Percentiles rank a stretch among this genome's conserved stretches.
These are phyloP conservation scores for Leucogyrophana mollusca DNA, from an alignment of 768 basidiomycete species.

Conservation along the genomic window DNA sequence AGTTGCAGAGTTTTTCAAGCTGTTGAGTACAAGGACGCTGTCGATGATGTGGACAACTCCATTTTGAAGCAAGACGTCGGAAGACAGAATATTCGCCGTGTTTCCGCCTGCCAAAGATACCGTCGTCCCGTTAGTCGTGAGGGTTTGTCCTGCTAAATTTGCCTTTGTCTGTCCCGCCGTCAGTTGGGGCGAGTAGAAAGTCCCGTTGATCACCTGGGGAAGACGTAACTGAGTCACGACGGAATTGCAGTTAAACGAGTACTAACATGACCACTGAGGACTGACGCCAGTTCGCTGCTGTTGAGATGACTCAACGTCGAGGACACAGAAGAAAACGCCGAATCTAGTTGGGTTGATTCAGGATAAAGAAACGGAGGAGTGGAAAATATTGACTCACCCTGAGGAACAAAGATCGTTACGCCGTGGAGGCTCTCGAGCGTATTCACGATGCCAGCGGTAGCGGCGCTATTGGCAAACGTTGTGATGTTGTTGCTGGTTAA, in stretches of 20 bases:
- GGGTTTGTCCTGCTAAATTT: not conserved
- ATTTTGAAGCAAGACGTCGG: not conserved
- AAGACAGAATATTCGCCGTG: not conserved
- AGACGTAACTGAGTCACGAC: not conserved
- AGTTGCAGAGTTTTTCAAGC: not conserved
- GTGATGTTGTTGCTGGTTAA: not conserved
- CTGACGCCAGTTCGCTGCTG: not conserved
- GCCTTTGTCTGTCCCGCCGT: not conserved
- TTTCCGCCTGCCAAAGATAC: not conserved
- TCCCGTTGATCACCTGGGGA: not conserved
- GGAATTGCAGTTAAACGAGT: not conserved
- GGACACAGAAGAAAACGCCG: not conserved
- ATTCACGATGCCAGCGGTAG: not conserved
- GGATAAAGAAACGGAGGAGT: no score
- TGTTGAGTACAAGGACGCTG: not conserved
- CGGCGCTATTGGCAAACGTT: not conserved
- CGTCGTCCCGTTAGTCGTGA: not conserved
- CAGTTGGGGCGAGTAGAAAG: not conserved
- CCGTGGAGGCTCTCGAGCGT: not conserved
- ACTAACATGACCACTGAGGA: conserved; percentile 1
- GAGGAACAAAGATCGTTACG: not conserved
- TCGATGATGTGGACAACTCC: conserved; percentile 2
- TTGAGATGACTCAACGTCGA: not conserved
- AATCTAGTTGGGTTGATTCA: no score
- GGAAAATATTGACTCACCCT: not conserved